Conservation (phyloP, 2,329 filamentous ascomycete genomes). For the Ophiocordyceps camponoti-saundersi region DNA sequence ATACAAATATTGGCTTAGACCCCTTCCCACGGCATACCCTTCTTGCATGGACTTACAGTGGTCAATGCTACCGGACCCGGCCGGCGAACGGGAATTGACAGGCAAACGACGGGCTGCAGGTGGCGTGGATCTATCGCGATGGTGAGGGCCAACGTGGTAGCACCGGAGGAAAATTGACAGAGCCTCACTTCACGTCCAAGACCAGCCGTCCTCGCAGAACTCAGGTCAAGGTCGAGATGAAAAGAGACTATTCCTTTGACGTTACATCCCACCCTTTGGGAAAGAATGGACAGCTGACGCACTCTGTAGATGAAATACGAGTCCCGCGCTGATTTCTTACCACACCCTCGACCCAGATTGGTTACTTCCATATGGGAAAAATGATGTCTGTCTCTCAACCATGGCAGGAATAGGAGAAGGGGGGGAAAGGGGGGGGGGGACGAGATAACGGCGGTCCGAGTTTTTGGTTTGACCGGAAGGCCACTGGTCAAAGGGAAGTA, state of each 20-base stretch:
- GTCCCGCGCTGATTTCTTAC: background rate
- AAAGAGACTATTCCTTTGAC: too few species aligned
- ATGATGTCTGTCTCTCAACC: background rate
- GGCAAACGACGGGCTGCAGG: background rate
- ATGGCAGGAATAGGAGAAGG: background rate
- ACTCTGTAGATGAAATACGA: background rate
- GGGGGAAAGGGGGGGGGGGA: too few species aligned
- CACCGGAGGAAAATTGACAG: too few species aligned
- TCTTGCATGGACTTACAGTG: background rate
- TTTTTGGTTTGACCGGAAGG: background rate
- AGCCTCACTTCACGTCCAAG: too few species aligned
- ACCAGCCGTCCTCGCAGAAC: too few species aligned
- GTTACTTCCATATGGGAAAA: background rate
- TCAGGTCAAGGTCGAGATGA: too few species aligned
- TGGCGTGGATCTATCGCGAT: background rate
- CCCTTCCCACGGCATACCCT: background rate
- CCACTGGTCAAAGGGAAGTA: background rate
- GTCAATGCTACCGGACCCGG: background rate
- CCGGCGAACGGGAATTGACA: background rate
- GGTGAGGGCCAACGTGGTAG: background rate
- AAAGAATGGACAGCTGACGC: background rate
- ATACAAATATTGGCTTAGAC: background rate
- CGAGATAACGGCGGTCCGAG: background rate
- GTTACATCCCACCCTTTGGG: too few species aligned
- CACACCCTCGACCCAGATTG: background rate